phyloP scores from a whole-genome alignment of 495 filamentous ascomycete species.

The Geopyxis carbonaria region DNA sequence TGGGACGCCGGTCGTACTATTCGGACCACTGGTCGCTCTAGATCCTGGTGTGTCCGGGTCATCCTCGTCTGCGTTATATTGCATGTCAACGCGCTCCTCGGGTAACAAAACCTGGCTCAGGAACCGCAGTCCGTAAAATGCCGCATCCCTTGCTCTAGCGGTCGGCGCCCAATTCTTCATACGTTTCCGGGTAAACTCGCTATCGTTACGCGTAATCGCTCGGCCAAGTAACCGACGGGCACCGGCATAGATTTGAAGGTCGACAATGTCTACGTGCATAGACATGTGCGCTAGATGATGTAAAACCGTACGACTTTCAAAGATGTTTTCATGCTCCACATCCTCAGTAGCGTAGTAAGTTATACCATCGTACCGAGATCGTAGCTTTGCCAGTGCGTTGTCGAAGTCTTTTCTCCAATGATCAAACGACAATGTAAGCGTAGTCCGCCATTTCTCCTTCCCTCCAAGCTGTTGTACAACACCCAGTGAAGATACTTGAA shows the following conservation, averaged over 20 bases:
- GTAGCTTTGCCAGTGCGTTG: constrained; percentile 45
- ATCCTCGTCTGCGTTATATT: constrained; percentile 26
- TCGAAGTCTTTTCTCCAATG: constrained; percentile 93
- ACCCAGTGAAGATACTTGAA: constrained; percentile 77
- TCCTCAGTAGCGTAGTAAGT: constrained; percentile 23
- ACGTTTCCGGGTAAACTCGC: constrained; percentile 58
- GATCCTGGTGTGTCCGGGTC: constrained; percentile 26
- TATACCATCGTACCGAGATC: constrained; percentile 13
- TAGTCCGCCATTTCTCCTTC: constrained; percentile 80
- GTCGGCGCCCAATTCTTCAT: constrained; percentile 92
- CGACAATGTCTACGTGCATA: constrained; percentile 94
- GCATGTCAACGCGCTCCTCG: constrained; percentile 23
- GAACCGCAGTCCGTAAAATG: constrained; percentile 85
- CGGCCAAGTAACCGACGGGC: constrained; percentile 71
- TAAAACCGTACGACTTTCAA: constrained; percentile 71
- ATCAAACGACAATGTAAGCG: constrained; percentile 78
- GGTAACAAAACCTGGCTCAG: constrained; percentile 60
- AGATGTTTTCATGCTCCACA: constrained; percentile 57
- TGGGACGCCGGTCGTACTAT: constrained; percentile 18
- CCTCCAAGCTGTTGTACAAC: constrained; percentile 65
- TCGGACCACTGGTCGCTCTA: constrained; percentile 14
- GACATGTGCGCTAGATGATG: constrained; percentile 95
- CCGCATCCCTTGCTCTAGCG: constrained; percentile 79
- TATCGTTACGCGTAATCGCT: constrained; percentile 65
- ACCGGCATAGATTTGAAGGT: constrained; percentile 88